Conservation (phyloP, 2,329 filamentous ascomycete genomes). For the Pseudocercospora crystallina region DNA sequence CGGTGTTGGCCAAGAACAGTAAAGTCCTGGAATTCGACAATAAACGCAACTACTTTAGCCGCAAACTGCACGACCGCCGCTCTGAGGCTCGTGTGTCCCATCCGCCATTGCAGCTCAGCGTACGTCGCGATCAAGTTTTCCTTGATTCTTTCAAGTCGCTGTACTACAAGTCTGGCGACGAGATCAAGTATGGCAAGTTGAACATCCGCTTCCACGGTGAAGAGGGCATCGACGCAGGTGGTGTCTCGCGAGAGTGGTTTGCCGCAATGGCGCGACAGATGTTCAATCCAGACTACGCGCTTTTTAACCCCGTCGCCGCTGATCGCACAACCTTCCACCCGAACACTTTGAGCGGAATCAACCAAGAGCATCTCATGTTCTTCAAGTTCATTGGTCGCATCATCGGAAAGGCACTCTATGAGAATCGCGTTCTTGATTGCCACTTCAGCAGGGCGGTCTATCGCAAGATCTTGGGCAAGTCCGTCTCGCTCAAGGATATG, state of each 20-base stretch:
- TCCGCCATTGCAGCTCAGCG: slow-evolving; percentile 78
- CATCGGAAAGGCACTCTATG: slow-evolving; percentile 96
- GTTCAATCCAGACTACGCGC: slow-evolving; percentile 97
- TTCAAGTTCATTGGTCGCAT: slow-evolving; percentile 99
- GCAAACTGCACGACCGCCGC: slow-evolving; percentile 77
- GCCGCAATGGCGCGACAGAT: slow-evolving; percentile 95
- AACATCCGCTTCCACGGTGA: slow-evolving; percentile 97
- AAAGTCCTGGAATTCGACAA: slow-evolving; percentile 99
- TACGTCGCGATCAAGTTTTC: slow-evolving; percentile 94
- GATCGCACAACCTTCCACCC: slow-evolving; percentile 99
- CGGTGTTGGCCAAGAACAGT: slow-evolving; percentile 92
- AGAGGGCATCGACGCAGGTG: slow-evolving; percentile 95
- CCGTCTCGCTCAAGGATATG: slow-evolving; percentile 98
- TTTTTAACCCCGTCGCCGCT: slow-evolving; percentile 94
- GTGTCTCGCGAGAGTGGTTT: slow-evolving; percentile 98
- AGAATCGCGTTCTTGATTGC: slow-evolving; percentile 91
- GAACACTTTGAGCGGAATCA: slow-evolving; percentile 89
- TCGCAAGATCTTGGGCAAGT: slow-evolving; percentile 92
- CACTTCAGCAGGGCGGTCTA: slow-evolving; percentile 99
- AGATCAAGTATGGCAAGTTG: slow-evolving; percentile 98
- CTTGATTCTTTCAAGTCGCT: slow-evolving; percentile 97
- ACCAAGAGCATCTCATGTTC: slow-evolving; percentile 93
- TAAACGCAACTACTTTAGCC: slow-evolving; percentile 98
- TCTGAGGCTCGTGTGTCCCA: slow-evolving; percentile 70
- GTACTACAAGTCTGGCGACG: slow-evolving; percentile 93